These are phyloP conservation scores for Silene uniflora DNA, from an alignment of 148 eudicot species.

Conservation along the genomic window DNA sequence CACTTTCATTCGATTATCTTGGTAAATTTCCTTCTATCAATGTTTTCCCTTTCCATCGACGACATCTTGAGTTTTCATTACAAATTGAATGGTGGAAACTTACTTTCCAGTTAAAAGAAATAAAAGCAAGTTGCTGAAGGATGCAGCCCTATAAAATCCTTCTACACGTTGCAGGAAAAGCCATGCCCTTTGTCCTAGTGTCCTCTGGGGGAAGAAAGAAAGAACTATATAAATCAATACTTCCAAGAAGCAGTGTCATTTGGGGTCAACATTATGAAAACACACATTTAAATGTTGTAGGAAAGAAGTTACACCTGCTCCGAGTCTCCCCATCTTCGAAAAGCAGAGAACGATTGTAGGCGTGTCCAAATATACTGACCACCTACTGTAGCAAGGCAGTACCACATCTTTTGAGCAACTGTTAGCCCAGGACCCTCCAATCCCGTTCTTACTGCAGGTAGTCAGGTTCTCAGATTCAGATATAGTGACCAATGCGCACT, in stretches of 20 bases:
- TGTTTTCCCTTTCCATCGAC: not conserved
- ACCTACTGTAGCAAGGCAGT: slow-evolving; percentile 89
- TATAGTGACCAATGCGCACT: not conserved
- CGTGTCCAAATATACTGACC: slow-evolving; percentile 49
- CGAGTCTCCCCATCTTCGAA: slow-evolving; percentile 54
- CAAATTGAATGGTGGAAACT: slow-evolving; percentile 14
- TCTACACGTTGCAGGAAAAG: slow-evolving; percentile 75
- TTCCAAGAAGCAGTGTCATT: not conserved
- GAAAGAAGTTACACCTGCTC: slow-evolving; percentile 58
- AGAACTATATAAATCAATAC: not conserved
- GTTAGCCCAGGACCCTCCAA: slow-evolving; percentile 96
- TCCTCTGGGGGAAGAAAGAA: slow-evolving; percentile 45
- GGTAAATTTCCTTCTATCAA: slow-evolving; percentile 1
- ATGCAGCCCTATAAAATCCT: slow-evolving; percentile 89
- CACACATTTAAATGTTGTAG: not conserved
- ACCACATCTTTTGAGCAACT: slow-evolving; percentile 83
- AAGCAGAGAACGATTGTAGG: slow-evolving; percentile 66
- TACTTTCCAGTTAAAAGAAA: slow-evolving; percentile 93
- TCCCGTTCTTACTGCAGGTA: slow-evolving; percentile 67
- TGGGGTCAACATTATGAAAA: not conserved
- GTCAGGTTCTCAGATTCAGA: not conserved
- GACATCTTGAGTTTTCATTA: not conserved
- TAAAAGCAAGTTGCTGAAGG: slow-evolving; percentile 79
- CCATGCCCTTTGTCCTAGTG: slow-evolving; percentile 81
- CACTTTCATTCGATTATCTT: not conserved